Base-by-base conservation (phyloP, 2,329 filamentous ascomycete genomes). In the Venturia oleaginea region DNA sequence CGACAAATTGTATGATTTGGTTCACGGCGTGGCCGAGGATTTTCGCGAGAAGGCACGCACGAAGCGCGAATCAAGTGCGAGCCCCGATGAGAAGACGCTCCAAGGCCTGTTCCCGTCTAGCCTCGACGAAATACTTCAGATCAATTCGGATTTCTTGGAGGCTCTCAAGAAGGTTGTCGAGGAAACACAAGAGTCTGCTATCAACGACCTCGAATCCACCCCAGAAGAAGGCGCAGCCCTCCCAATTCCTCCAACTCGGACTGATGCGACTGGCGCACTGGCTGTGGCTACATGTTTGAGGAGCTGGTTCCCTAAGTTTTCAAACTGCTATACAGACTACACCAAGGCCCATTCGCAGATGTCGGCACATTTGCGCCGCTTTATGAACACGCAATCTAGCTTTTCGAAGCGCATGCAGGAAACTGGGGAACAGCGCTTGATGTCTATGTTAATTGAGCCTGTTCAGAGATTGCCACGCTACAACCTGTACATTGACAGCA, bases 401-500 rank as follows among this genome's bases (percentile, higher is more conserved):
- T 93, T 96, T 73, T 88, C 89, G 2, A 87, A 89, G 69, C 82
- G 90, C 57, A 85, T 97, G 3, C 85, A 90, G 62, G 86, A 92
- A 68, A 89, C 89, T 2, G 93, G 94, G 64, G 94, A 97, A 74
- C 94, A 99, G 77, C 85, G 87, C 65, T 83, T 97, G 63, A 92
- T 91, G 60, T 97, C 94, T 3, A 84, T 94, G 67, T 83, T 99
- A 64, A 99, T 99, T 73, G 94, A 99, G 76, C 94, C 94, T 2
- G 92, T 99, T 0, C 94, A 99, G 75, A 84, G 94, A 62, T 82
- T 99, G 62, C 94, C 94, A 32, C 88, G 94, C 32, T 99, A 99
- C 77, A 97, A 91, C 71, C 81, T 99, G 42, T 88, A 97, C 72
- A 97, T 99, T 70, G 94, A 99, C 77, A 92, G 95, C 71, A 97